These are phyloP conservation scores for Microglena sp. DNA, from an alignment of 139 green algal genomes.

Conservation along the genomic window DNA sequence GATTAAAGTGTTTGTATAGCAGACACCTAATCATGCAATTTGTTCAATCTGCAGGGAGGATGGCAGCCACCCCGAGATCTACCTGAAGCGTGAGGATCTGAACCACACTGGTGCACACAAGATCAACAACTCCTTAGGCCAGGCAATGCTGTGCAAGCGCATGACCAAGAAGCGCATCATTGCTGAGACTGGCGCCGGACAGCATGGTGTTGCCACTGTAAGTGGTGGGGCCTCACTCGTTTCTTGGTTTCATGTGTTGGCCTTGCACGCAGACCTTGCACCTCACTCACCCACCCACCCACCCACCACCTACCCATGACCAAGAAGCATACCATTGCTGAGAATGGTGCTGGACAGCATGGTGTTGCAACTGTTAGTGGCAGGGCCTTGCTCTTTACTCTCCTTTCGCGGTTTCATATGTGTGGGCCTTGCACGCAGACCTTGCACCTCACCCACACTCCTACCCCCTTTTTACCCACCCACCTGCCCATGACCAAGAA, in stretches of 20 bases:
- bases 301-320: too few relatives aligned
- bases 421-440: too few relatives aligned
- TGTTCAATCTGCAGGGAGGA: conserved; percentile 32
- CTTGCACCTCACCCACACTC: too few relatives aligned
- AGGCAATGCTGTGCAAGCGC: conserved; percentile 84
- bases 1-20: too few relatives aligned
- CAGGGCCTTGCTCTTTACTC: too few relatives aligned
- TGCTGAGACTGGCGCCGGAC: conserved; percentile 94
- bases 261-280: neutral
- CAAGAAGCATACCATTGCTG: conserved; percentile 96
- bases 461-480: too few relatives aligned
- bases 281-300: too few relatives aligned
- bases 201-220: conserved; percentile 96
- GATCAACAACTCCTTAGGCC: conserved; percentile 98
- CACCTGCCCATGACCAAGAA: conserved; percentile 81
- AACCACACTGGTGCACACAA: conserved; percentile 99
- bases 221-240: conserved; percentile 1
- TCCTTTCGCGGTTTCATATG: too few relatives aligned
- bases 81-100: conserved; percentile 97
- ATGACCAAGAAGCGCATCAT: conserved; percentile 97
- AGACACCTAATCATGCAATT: too few relatives aligned
- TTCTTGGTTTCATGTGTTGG: neutral
- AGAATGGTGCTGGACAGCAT: conserved; percentile 97
- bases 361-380: conserved; percentile 84
- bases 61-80: conserved; percentile 68